Evolutionary conservation across 306 rosid genomes (phyloP).

Genomic region (Cucurbita pepo): DNA sequence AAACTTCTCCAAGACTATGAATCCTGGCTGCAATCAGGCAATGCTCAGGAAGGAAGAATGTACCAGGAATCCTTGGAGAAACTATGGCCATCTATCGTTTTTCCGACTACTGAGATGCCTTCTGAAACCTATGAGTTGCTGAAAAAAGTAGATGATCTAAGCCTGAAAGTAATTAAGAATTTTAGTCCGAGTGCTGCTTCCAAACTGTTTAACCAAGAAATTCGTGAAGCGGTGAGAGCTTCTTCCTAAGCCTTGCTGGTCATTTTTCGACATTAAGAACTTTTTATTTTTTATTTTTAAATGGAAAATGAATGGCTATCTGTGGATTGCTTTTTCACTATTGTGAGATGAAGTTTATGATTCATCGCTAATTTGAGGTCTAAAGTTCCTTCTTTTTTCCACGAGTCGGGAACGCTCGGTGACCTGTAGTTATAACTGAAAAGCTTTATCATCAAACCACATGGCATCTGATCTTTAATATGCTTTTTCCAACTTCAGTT

Average conservation of each 20-base stretch:
- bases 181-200: conserved; percentile 63
- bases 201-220: conserved; percentile 61
- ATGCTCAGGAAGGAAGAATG: conserved; percentile 44
- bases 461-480: background rate
- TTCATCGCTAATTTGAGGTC: background rate
- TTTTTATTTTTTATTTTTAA: background rate
- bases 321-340: no score
- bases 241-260: background rate
- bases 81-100: conserved; percentile 39
- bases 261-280: background rate
- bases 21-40: conserved; percentile 51
- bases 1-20: conserved; percentile 56
- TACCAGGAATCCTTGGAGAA: conserved; percentile 55
- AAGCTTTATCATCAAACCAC: background rate
- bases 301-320: background rate
- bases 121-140: conserved; percentile 35
- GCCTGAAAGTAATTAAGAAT: conserved; percentile 43
- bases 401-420: background rate
- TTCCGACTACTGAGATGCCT: conserved; percentile 29
- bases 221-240: conserved; percentile 58
- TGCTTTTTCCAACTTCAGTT: conserved; percentile 27
- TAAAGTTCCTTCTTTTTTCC: background rate
- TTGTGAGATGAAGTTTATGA: no score
- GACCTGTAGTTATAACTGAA: background rate
- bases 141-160: conserved; percentile 39